Conservation (phyloP, 768 basidiomycete genomes). For the Pleurotus citrinopileatus region DNA sequence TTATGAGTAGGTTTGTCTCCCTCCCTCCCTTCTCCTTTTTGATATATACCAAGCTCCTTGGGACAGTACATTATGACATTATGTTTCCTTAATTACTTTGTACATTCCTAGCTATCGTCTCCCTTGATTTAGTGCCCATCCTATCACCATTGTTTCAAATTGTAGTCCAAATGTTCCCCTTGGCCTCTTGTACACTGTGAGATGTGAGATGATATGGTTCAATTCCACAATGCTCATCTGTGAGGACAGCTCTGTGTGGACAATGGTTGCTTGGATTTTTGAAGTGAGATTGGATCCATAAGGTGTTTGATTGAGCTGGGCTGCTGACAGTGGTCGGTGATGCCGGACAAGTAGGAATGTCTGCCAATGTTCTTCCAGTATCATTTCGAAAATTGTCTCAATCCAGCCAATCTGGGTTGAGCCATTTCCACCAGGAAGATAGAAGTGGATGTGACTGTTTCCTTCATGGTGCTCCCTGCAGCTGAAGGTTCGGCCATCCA, state of each 20-base stretch:
- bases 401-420: conserved; percentile 17
- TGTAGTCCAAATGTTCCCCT: conserved; percentile 19
- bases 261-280: conserved; percentile 8
- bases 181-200: conserved; percentile 16
- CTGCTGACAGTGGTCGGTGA: conserved; percentile 14
- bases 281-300: conserved; percentile 4
- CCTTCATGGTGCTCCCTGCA: conserved; percentile 16
- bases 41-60: not conserved
- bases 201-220: conserved; percentile 22
- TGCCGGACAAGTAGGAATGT: conserved; percentile 18
- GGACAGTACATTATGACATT: not conserved
- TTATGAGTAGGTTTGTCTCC: not conserved
- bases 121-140: conserved; percentile 20
- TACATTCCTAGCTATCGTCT: conserved; percentile 3
- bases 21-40: not conserved
- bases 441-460: conserved; percentile 22
- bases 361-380: conserved; percentile 17
- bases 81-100: not conserved
- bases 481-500: conserved; percentile 18
- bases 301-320: conserved; percentile 16
- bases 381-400: conserved; percentile 15
- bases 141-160: conserved; percentile 17
- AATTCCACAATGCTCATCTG: conserved; percentile 20
- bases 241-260: conserved; percentile 14
- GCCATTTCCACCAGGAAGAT: conserved; percentile 10